Conservation (phyloP, 2,329 filamentous ascomycete genomes). For the Lachnellula suecica region DNA sequence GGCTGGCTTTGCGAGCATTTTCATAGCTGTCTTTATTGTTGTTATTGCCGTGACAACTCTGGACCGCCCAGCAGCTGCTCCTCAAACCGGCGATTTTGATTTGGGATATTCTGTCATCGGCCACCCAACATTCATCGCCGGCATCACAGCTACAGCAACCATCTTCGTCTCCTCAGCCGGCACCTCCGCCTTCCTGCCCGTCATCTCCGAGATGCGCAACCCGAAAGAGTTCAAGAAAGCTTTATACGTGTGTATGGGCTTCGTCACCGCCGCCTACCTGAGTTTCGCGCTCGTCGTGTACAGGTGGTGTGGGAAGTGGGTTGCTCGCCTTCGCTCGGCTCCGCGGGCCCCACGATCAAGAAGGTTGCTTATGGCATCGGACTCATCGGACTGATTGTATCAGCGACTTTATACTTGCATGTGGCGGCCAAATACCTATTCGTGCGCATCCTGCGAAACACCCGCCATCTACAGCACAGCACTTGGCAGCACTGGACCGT, state of each 20-base stretch:
- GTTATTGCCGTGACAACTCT: constrained; percentile 55
- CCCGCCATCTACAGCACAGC: constrained; percentile 50
- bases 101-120: constrained; percentile 57
- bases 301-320: constrained; percentile 60
- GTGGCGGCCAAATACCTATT: constrained; percentile 56
- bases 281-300: constrained; percentile 54
- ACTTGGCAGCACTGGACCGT: constrained; percentile 49
- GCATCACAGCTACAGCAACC: constrained; percentile 55
- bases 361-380: constrained; percentile 61
- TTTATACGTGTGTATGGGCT: constrained; percentile 55
- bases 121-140: constrained; percentile 55
- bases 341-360: constrained; percentile 58
- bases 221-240: constrained; percentile 61
- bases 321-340: constrained; percentile 62
- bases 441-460: constrained; percentile 51
- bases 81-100: constrained; percentile 56
- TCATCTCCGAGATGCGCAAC: constrained; percentile 64
- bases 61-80: constrained; percentile 59
- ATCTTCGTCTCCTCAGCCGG: constrained; percentile 61
- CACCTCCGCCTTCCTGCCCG: constrained; percentile 60
- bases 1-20: constrained; percentile 58
- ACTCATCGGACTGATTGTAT: constrained; percentile 52
- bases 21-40: constrained; percentile 53
- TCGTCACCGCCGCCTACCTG: constrained; percentile 57
- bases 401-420: constrained; percentile 40